Evolutionary conservation across 2,329 filamentous ascomycete genomes (phyloP).

Genomic region (Aspergillus sp.): DNA sequence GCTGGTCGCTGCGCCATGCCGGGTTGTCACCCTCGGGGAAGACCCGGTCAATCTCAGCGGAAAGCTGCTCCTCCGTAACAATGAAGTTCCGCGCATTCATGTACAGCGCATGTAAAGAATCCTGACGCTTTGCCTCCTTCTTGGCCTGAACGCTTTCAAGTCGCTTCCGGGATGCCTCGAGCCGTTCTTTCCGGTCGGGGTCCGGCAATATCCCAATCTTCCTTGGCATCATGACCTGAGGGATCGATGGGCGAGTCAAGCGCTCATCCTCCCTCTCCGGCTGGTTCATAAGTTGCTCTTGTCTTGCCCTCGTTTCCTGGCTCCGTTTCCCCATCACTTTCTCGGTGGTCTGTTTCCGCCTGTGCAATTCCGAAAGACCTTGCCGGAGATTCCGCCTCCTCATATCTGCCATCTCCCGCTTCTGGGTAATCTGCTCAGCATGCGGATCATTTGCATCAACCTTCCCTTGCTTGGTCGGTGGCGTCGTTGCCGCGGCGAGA

Average conservation of each 20-base stretch:
- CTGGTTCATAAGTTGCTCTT: slow-evolving; percentile 46
- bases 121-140: slow-evolving; percentile 53
- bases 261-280: slow-evolving; percentile 67
- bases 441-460: slow-evolving; percentile 30
- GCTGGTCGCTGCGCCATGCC: slow-evolving; percentile 34
- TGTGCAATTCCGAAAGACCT: slow-evolving; percentile 61
- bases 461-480: slow-evolving; percentile 34
- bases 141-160: slow-evolving; percentile 37
- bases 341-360: slow-evolving; percentile 48
- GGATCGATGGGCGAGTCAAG: slow-evolving; percentile 61
- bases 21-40: slow-evolving; percentile 55
- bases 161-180: slow-evolving; percentile 35
- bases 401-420: slow-evolving; percentile 59
- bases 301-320: slow-evolving; percentile 40
- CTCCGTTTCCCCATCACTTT: slow-evolving; percentile 32
- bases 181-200: slow-evolving; percentile 49
- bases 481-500: slow-evolving; percentile 49
- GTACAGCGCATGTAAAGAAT: slow-evolving; percentile 78
- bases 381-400: slow-evolving; percentile 63
- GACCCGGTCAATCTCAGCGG: slow-evolving; percentile 61
- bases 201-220: slow-evolving; percentile 50
- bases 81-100: slow-evolving; percentile 84
- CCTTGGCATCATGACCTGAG: slow-evolving; percentile 41
- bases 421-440: slow-evolving; percentile 53
- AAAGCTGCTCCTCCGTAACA: slow-evolving; percentile 66